These are phyloP conservation scores for Lecanicillium sp. DNA, from an alignment of 2,329 filamentous ascomycete genomes.

Conservation along the genomic window DNA sequence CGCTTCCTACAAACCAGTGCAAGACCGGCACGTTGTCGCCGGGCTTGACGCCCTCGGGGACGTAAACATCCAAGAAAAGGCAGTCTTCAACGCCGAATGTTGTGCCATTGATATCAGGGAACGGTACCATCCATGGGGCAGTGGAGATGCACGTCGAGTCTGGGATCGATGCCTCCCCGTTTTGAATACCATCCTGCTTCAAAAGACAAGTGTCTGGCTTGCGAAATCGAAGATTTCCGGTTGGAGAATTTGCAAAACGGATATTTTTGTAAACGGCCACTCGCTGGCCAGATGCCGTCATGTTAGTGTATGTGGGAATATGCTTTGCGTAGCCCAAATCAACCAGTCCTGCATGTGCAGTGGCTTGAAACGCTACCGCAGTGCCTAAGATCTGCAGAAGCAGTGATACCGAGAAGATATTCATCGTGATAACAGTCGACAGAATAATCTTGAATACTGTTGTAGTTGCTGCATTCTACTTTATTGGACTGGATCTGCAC, in stretches of 20 bases:
- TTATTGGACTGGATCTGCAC: no score
- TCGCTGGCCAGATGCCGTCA: slow-evolving; percentile 16
- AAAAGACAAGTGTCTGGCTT: slow-evolving; percentile 15
- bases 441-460: no score
- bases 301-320: slow-evolving; percentile 18
- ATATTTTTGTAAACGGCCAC: slow-evolving; percentile 23
- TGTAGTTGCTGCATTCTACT: no score
- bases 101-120: slow-evolving; percentile 17
- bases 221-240: slow-evolving; percentile 21
- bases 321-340: slow-evolving; percentile 18
- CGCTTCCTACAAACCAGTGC: slow-evolving; percentile 18
- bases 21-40: slow-evolving; percentile 19
- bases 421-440: no score
- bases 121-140: slow-evolving; percentile 14
- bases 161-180: slow-evolving; percentile 10
- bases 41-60: slow-evolving; percentile 16
- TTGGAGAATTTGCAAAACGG: slow-evolving; percentile 20
- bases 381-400: no score
- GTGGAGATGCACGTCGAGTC: slow-evolving; percentile 17
- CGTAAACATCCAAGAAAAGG: slow-evolving; percentile 20
- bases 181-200: slow-evolving; percentile 14
- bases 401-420: no score
- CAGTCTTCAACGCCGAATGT: slow-evolving; percentile 20
- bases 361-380: no score
- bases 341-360: slow-evolving; percentile 1